A percentile compares a stretch with the other conserved stretches of the same genome.
These are phyloP conservation scores for Holtermannia corniformis DNA, from an alignment of 768 basidiomycete species.

Conservation along the genomic window DNA sequence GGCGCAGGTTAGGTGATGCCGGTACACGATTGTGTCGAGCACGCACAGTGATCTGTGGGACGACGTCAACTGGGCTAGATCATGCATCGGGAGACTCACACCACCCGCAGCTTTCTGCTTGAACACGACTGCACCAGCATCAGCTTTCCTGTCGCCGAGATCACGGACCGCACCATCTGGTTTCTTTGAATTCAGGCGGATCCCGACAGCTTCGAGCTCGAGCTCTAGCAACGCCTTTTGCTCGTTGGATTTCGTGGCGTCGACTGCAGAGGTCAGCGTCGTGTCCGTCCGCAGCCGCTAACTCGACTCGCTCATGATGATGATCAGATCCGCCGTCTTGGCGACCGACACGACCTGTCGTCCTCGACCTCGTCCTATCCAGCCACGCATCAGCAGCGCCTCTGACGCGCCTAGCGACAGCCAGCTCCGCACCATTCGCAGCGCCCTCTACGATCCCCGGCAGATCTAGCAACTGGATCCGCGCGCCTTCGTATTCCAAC, in stretches of 20 bases:
- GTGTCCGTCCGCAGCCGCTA: background rate
- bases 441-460: conserved; percentile 73
- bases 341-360: conserved; percentile 89
- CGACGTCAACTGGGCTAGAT: conserved; percentile 8
- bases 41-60: conserved; percentile 59
- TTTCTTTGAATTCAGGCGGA: conserved; percentile 76
- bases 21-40: background rate
- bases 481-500: conserved; percentile 84
- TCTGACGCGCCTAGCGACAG: background rate
- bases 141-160: background rate
- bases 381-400: background rate
- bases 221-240: conserved; percentile 79
- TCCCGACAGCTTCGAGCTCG: conserved; percentile 93
- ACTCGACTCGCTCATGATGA: conserved; percentile 44
- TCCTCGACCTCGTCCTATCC: conserved; percentile 68
- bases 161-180: conserved; percentile 53
- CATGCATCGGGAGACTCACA: conserved; percentile 47
- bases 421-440: conserved; percentile 38
- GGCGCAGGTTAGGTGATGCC: conserved; percentile 1
- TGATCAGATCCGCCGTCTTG: conserved; percentile 85
- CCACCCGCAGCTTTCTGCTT: conserved; percentile 88
- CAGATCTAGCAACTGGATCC: conserved; percentile 88
- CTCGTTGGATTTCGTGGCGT: conserved; percentile 53
- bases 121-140: conserved; percentile 61
- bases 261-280: conserved; percentile 21